These are phyloP conservation scores for Globisporangium iwayamae DNA, from an alignment of 352 stramenopile species.

Conservation along the genomic window DNA sequence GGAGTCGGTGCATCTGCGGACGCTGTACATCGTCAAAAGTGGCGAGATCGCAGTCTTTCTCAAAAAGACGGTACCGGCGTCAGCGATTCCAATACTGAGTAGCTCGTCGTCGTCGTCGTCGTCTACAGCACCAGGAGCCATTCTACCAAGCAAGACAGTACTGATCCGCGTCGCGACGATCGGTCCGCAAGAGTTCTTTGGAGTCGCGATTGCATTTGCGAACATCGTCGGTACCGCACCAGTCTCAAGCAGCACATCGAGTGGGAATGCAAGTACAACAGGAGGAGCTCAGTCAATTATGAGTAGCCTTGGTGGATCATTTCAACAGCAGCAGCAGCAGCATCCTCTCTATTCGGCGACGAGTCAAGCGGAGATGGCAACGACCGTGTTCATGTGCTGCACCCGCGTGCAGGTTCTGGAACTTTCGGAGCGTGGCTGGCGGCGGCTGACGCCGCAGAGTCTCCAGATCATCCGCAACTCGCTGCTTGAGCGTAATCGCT, in stretches of 20 bases:
- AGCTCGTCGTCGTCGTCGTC: too few relatives aligned
- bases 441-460: slow-evolving; percentile 38
- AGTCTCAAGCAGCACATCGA: not conserved
- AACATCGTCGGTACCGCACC: slow-evolving; percentile 19
- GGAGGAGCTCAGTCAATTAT: not conserved
- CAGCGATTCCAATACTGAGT: not conserved
- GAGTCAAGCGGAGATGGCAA: slow-evolving; percentile 23
- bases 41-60: slow-evolving; percentile 71
- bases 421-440: slow-evolving; percentile 61
- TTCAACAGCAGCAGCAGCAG: slow-evolving; percentile 1
- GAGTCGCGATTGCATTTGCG: slow-evolving; percentile 36
- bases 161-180: slow-evolving; percentile 71
- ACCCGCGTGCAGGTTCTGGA: slow-evolving; percentile 59
- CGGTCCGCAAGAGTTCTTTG: slow-evolving; percentile 66
- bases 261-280: not conserved
- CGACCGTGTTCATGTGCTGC: slow-evolving; percentile 60
- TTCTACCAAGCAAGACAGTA: slow-evolving; percentile 17
- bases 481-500: slow-evolving; percentile 55
- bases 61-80: slow-evolving; percentile 20
- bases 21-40: slow-evolving; percentile 68
- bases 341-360: not conserved
- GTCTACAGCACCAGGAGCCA: too few relatives aligned
- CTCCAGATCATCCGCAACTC: slow-evolving; percentile 41
- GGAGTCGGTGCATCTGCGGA: slow-evolving; percentile 38
- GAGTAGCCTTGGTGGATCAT: not conserved